Base-by-base conservation (phyloP, 306 rosid species). In the Gynostemma pentaphyllum region DNA sequence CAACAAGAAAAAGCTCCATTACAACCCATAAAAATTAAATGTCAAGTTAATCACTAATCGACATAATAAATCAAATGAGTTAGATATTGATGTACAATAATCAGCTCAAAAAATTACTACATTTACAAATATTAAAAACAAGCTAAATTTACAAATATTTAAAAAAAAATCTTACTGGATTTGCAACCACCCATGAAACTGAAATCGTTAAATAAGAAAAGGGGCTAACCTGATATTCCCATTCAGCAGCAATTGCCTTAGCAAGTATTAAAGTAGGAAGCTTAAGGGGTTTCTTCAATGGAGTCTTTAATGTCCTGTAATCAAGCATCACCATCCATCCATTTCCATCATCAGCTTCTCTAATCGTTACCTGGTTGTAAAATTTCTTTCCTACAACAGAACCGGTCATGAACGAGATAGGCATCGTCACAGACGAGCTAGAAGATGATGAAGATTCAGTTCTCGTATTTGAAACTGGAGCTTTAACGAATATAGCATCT, bases 271-370 rank as follows among this genome's bases (percentile, higher is more conserved):
- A 64, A 62, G 88, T 75, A 14, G 94, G 95, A 47, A 92, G 94
- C 82, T 88, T 92, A 30, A 88, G 90, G 0, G 96, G 85, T 45
- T 83, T 88, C 84, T 86, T 92, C 6, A 89, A 76, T 19, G 97
- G 97, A 2, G 95, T 87, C 74, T 87, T 86, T 2, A 92, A 71
- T 1, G 99, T 92, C 75, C 99, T 75, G 39, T 92, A 92, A 79
- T 88, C 99, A 15, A 92, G 94, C 81, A 92, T 82, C 51, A 92
- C 99, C 16, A 82, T 65, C 95, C 96, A 92, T 0, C 99, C 95
- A 69, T 74, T 79, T 9, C 95, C 84, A 18, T 84, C 99, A 4
- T 92, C 96, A 0, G 95, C 86, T 61, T 66, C 79, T 40, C 88
- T 85, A 39, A 84, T 74, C 54, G 74, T 84, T 49, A 79, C 96